Evolutionary conservation across 2,329 filamentous ascomycete species (phyloP), one percentile per base, ranked within the genome.

Genomic region (Chaetothyriales sp.): DNA sequence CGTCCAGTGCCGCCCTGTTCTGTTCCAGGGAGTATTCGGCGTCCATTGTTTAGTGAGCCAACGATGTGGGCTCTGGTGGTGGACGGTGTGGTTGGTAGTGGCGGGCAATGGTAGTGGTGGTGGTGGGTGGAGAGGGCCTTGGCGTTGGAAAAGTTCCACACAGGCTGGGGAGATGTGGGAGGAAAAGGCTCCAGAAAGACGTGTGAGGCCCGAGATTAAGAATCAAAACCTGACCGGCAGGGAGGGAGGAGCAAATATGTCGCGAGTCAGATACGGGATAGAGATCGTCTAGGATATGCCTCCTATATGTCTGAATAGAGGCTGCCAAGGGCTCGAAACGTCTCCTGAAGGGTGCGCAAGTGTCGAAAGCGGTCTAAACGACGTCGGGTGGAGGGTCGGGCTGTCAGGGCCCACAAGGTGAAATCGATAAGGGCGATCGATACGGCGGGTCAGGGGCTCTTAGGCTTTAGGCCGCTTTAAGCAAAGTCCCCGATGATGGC

Each of bases 1-100:
- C 67, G 43, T 72, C 68, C 51, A 74, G 63, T 36, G 71, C 71
- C 18, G 66, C 65, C 56, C 66, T 60, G 59, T 73, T 71, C 53
- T 61, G 60, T 44, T 57, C 54, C 36, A 51, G 46, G 22, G 54
- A 55, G 43, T 56, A 49, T 26, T 48, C 47, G 28, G 56, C 53
- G 20, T 53, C 55, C 58, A 61, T 60, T 47, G 22, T 54, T 50
- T 32, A 48, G 28, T 22, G 44, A 15, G 19, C 45, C 45, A 32
- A 12, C 45, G 26, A 47, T 4, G 45, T 22, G 26, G 28, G 18
- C 45, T 47, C 20, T 19, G 18, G 18, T 2, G 5, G 15, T 46
- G 5, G n/a, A 18, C 5, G 44, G n/a, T n/a, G 42, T 3, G 3
- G 42, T 3, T 19, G 42, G 15, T 19, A 19, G 18, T 45, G 43